Base-by-base conservation (phyloP, 768 basidiomycete species). In the Russula ochroleuca region DNA sequence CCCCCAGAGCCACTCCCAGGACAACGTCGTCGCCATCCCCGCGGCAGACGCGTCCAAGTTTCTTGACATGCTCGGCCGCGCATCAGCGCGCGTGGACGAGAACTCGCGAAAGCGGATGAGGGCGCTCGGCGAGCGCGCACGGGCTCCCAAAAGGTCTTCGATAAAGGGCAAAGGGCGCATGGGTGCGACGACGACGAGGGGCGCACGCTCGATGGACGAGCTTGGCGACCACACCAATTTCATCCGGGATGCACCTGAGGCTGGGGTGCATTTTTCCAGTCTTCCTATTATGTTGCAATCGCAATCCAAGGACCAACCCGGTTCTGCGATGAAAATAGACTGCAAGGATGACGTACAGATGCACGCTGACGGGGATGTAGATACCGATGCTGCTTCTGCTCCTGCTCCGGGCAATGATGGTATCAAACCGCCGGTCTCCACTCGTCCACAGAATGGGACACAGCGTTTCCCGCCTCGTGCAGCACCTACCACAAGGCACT, bases 51-150 rank as follows among this genome's bases (percentile, higher is more conserved):
- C 59, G 6, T 50, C 59, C 31, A 54, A 56, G 21, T 60, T 64
- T 40, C 63, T 60, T 19, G 31, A 54, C 17, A 64, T 64, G 59
- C 53, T 64, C 23, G 63, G 63, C 5, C 63, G 63, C 23, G 63
- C 63, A 14, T 64, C 63, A 8, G 63, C 59, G 17, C 53, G 59
- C 21, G 58, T 64, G 23, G 63, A 60, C 31, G 63, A 60, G 53
- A 64, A 60, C 48, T 64, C 63, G 5, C 63, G 63, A 11, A 59
- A 56, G 53, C 63, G 63, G 14, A 64, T 64, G 63, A 55, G 38
- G 21, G 31, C 31, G 33, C 53, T 45, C 8, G 62, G 60, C 25
- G 54, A 48, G 10, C 23, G 19, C 15, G 25, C 15, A 21, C 43
- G 33, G 17, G 37, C 13, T 3, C 45, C 41, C 8, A 43, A 47